Conservation (phyloP, 495 filamentous ascomycete genomes). For the Aspergillus kassunensis region DNA sequence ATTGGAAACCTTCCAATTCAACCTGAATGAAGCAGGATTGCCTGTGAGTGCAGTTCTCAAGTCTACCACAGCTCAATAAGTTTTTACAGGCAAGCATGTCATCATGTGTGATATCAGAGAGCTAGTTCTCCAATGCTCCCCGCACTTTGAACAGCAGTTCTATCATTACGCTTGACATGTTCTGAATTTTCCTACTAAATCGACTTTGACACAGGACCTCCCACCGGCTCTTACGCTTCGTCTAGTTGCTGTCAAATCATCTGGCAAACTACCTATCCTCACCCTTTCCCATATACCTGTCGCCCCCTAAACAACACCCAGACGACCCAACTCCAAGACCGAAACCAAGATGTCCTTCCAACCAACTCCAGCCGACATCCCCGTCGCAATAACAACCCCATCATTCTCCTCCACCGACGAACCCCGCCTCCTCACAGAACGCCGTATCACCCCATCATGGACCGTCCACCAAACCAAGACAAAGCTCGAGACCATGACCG, state of each 20-base stretch:
- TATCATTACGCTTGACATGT: no score
- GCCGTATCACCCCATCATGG: conserved; percentile 91
- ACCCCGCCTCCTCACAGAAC: conserved; percentile 72
- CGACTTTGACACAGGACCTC: no score
- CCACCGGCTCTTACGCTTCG: no score
- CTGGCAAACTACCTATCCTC: no score
- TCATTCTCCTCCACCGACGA: conserved; percentile 53
- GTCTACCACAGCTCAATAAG: neutral
- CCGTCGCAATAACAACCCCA: conserved; percentile 76
- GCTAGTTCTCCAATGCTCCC: neutral
- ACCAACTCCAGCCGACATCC: conserved; percentile 70
- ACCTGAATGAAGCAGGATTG: neutral
- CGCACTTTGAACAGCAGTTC: neutral
- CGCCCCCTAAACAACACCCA: no score
- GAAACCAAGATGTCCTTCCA: conserved; percentile 36
- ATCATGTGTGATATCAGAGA: neutral
- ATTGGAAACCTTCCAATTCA: neutral
- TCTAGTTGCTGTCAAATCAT: no score
- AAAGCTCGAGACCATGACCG: conserved; percentile 92
- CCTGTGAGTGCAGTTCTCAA: neutral
- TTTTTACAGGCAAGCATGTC: neutral
- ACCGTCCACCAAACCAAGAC: conserved; percentile 77
- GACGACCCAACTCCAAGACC: no score
- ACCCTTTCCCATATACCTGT: no score
- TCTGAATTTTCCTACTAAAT: no score